phyloP scores from a whole-genome alignment of 305 asterid genomes.

The Withania somnifera region DNA sequence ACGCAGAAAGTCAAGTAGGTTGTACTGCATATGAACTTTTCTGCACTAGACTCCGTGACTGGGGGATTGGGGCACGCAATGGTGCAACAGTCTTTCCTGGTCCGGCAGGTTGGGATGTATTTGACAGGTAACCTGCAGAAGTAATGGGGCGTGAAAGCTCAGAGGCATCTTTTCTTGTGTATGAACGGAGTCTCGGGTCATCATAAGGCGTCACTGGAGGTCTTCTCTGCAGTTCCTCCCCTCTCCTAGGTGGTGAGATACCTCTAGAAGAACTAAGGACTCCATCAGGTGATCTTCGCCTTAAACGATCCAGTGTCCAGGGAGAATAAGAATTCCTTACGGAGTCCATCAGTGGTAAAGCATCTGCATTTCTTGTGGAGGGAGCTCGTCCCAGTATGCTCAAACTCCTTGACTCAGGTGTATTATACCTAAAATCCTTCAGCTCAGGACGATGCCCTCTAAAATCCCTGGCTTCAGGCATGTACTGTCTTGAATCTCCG shows the following conservation, averaged over 20 bases:
- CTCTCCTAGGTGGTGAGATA: constrained; percentile 42
- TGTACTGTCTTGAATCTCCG: constrained; percentile 26
- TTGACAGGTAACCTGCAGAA: constrained; percentile 33
- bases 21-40: constrained; percentile 48
- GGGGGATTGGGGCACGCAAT: constrained; percentile 25
- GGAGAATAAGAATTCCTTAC: constrained; percentile 49
- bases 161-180: constrained; percentile 36
- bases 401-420: constrained; percentile 32
- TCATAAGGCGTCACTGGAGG: constrained; percentile 36
- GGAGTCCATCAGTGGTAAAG: constrained; percentile 30
- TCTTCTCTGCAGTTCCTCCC: constrained; percentile 41
- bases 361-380: constrained; percentile 26
- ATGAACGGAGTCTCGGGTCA: constrained; percentile 38
- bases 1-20: constrained; percentile 8
- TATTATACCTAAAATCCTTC: constrained; percentile 29
- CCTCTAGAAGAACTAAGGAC: constrained; percentile 37
- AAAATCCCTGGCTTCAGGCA: constrained; percentile 13
- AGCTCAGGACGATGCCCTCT: constrained; percentile 16
- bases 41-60: constrained; percentile 37
- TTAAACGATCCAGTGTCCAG: constrained; percentile 63
- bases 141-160: constrained; percentile 43
- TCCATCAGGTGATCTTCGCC: constrained; percentile 68
- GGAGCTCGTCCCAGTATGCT: constrained; percentile 15
- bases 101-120: constrained; percentile 40
- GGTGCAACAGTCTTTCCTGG: constrained; percentile 38